Percentiles rank a stretch among this genome's conserved stretches.
Conservation (phyloP, 179 eudicot genomes). For the Beta corolliflora region DNA sequence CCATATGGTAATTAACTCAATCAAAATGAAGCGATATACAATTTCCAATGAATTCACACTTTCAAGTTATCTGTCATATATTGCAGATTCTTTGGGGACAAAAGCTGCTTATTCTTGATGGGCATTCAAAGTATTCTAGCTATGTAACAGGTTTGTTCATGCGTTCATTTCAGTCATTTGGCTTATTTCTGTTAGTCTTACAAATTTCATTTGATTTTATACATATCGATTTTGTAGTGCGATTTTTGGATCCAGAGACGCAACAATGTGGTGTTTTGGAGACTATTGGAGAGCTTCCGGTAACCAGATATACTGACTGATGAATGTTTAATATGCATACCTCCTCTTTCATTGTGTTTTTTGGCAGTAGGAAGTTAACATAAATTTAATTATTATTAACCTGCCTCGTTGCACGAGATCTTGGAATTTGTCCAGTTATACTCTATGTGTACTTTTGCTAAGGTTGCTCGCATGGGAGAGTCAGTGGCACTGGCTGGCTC, state of each 20-base stretch:
- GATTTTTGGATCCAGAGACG: slow-evolving; percentile 67
- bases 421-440: background rate
- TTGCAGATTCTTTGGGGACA: slow-evolving; percentile 75
- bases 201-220: background rate
- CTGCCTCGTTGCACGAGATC: background rate
- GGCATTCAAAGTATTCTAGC: slow-evolving; percentile 56
- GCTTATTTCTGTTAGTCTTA: background rate
- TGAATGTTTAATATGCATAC: background rate
- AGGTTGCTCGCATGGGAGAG: slow-evolving; percentile 91
- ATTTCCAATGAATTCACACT: no score
- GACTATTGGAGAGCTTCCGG: slow-evolving; percentile 86
- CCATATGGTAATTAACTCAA: slow-evolving; percentile 56
- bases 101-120: slow-evolving; percentile 67
- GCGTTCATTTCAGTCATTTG: slow-evolving; percentile 3
- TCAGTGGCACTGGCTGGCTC: slow-evolving; percentile 76
- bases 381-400: background rate
- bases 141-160: slow-evolving; percentile 57
- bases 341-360: background rate
- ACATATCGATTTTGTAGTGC: slow-evolving; percentile 44
- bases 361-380: background rate
- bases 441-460: slow-evolving; percentile 17
- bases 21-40: background rate
- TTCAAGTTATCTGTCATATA: slow-evolving; percentile 8
- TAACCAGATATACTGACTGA: slow-evolving; percentile 32
- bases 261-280: slow-evolving; percentile 58